Evolutionary conservation across 202 grass and related monocot species (phyloP), one percentile per base, ranked within the genome.

Genomic region (Bolboschoenoplectus hybrid): DNA sequence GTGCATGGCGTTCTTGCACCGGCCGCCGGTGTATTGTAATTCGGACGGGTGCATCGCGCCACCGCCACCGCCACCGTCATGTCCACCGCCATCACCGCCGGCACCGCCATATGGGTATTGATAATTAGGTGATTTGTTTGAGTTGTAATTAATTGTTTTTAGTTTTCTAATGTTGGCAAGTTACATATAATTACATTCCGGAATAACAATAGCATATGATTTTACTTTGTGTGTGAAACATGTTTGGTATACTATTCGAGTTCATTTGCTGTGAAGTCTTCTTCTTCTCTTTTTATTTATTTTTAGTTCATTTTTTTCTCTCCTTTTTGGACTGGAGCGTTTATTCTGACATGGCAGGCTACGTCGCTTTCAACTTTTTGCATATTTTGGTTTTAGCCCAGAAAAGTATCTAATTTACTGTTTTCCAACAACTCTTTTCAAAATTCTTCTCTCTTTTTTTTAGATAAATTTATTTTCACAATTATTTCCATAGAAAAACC

Each of bases 1-100:
- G 84, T 98, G 95, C 88, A 47, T 91, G 46, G 90, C 91, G 0
- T 98, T 98, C 87, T 89, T 98, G 2, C 89, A 93, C 85, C 89
- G 91, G 68, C 95, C 90, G 51, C 97, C 97, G 1, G 86, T 86
- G 63, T 88, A 89, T 70, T 98, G 97, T 74, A 85, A 96, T 84
- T 70, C 85, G 0, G 85, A 90, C 52, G 92, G 97, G 5, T 98
- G 97, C 86, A 87, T 98, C 79, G 90, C 82, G 0, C 87, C 76
- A 0, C 80, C 91, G 8, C 79, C 90, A 0, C 86, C 89, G 8
- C 79, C 90, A 0, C 86, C 89, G 0, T 85, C 86, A 2, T 57
- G 82, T 2, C 90, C 87, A 5, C 82, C 95, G 26, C 85, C 91
- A 11, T 80, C 87, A 62, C 82, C 39, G n/a, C 70, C 80, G 26